Conservation (phyloP, 352 stramenopile genomes). For the Phytophthora idaei region DNA sequence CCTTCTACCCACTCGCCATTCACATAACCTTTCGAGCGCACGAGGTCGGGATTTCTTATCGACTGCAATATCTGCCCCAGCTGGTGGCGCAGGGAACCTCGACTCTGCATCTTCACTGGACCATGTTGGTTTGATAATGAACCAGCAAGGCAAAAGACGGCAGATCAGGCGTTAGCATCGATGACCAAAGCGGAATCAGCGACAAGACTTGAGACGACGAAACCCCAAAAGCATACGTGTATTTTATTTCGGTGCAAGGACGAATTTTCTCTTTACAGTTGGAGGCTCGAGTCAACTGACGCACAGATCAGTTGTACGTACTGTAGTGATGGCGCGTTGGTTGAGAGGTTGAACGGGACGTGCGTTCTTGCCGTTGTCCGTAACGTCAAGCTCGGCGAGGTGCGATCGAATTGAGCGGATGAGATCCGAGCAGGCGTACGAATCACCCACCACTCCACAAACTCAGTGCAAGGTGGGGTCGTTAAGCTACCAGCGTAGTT, state of each 20-base stretch:
- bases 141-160: too few species aligned
- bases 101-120: constrained; percentile 15
- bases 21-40: constrained; percentile 64
- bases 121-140: constrained; percentile 12
- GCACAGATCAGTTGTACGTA: constrained; percentile 31
- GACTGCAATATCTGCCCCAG: not conserved
- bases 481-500: constrained; percentile 47
- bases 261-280: not conserved
- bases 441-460: constrained; percentile 45
- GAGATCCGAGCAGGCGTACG: constrained; percentile 32
- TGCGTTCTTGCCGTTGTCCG: constrained; percentile 36
- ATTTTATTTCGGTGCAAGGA: not conserved
- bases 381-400: constrained; percentile 26
- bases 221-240: not conserved
- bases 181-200: constrained; percentile 9
- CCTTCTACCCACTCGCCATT: constrained; percentile 64
- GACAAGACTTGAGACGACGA: constrained; percentile 13
- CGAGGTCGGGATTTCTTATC: constrained; percentile 52
- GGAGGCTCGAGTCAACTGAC: not conserved
- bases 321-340: constrained; percentile 24
- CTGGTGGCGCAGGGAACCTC: constrained; percentile 4
- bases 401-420: constrained; percentile 30
- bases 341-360: constrained; percentile 35
- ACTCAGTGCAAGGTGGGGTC: constrained; percentile 38
- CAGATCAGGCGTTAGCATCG: not conserved